A percentile compares a stretch with the other conserved stretches of the same genome.
Evolutionary conservation across 225 moss, liverwort and hornwort species (phyloP).

Genomic region (Sphagnum contortum): DNA sequence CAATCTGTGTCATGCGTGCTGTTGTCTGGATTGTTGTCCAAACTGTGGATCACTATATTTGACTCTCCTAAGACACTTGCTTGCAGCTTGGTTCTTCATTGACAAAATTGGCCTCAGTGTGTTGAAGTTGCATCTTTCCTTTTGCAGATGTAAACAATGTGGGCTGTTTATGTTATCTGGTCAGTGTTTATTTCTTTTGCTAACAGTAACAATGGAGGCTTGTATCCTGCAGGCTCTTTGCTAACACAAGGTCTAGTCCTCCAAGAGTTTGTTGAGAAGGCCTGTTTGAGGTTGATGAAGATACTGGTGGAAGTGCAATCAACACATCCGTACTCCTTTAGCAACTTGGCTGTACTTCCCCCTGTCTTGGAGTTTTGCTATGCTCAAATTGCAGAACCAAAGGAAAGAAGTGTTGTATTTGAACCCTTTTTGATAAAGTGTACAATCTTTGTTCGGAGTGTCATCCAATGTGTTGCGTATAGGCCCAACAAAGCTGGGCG

Average conservation of each 20-base stretch:
- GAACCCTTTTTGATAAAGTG: constrained; percentile 92
- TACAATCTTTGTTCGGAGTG: constrained; percentile 82
- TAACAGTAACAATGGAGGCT: no score
- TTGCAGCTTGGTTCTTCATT: no score
- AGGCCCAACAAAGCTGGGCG: constrained; percentile 81
- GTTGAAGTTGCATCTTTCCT: no score
- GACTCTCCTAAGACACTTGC: no score
- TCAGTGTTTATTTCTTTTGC: no score
- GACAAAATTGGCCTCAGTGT: no score
- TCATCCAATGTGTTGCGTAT: constrained; percentile 86
- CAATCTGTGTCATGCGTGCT: neutral
- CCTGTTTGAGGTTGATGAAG: constrained; percentile 99
- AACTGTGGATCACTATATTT: no score
- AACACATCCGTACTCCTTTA: constrained; percentile 95
- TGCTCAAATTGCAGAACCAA: constrained; percentile 65
- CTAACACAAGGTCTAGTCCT: constrained; percentile 42
- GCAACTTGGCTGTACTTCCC: constrained; percentile 85
- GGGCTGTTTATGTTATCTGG: no score
- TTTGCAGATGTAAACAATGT: no score
- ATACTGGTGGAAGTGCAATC: constrained; percentile 90
- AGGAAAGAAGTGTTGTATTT: constrained; percentile 48
- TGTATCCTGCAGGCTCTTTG: constrained; percentile 46
- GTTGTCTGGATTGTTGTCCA: no score
- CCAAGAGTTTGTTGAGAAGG: constrained; percentile 78
- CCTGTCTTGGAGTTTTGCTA: constrained; percentile 90